Evolutionary conservation across 108 stramenopile species (phyloP), one percentile per base, ranked within the genome.

Genomic region (Skeletonema potamos): DNA sequence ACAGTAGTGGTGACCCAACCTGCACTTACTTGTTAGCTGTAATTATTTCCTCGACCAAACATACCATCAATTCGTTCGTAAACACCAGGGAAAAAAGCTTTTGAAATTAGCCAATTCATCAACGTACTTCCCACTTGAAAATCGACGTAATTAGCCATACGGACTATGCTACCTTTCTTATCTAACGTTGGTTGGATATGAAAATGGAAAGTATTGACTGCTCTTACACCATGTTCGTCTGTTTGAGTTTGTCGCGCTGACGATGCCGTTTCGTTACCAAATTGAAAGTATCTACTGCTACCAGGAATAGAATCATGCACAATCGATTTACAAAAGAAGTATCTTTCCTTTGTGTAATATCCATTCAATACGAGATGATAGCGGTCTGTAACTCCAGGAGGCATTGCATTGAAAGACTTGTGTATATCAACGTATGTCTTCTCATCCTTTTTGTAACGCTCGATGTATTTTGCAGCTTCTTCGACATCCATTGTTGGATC

Each of bases 401-500:
- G 37, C 37, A 39, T 39, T 39, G 37, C 2, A 39, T 39, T 39
- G 13, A 39, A 39, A 13, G 37, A 39, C 37, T 39, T 39, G 37
- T 39, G 37, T 15, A 56, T 17, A 20, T 56, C 55, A 2, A 56
- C 24, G 17, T 56, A 56, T 12, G 55, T 56, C 2, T 27, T 13
- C 24, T 56, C 18, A 27, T 56, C 18, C 27, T 56, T 56, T 56
- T 6, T 54, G 18, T 56, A 56, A 11, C 18, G 18, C 55, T 56
- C 55, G 8, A 56, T 56, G 27, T 56, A 56, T 4, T 15, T 27
- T 56, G 55, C 55, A 20, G 55, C 55, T 20, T 56, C 27, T 55
- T 54, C 20, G 18, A 54, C 51, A 54, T 54, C 51, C 51, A 54
- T 54, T 20, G 18, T 54, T 54, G 51, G 51, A 54, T 54, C 51